Evolutionary conservation across 2,329 filamentous ascomycete species (phyloP), one percentile per base, ranked within the genome.

Genomic region (Colletotrichum sp.): DNA sequence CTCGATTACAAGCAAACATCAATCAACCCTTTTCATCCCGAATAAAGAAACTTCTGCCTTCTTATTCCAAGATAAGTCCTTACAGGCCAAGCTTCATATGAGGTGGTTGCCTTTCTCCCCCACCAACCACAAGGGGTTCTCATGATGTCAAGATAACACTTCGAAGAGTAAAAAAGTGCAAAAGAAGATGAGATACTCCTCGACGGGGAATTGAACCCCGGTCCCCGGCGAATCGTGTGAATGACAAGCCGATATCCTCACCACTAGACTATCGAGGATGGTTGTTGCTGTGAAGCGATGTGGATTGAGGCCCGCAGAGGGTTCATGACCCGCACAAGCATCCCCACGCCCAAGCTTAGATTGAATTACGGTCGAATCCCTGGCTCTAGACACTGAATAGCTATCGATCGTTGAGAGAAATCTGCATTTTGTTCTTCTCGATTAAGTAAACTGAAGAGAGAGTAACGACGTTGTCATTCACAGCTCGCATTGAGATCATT

Each of bases 241-340:
- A 24, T 62, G 63, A 65, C 43, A 65, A 65, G 63, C 63, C 16
- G 63, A 65, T 65, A 65, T 65, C 63, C 63, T 65, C 63, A 65
- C 63, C 63, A 65, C 63, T 65, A 65, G 63, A 65, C 63, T 65
- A 65, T 65, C 63, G 63, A 33, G 63, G 63, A 65, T 34, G 18
- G 0, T 21, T 3, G 12, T 8, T 36, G 18, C 13, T 65, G n/a
- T 34, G 63, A 54, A 54, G 63, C 27, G 27, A 34, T 34, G 63
- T 31, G 29, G 11, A 12, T 27, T 33, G 9, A 51, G 38, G 18
- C 12, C 27, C 38, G 12, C 62, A 54, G 6, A 16, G 43, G 21
- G 18, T 5, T 24, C n/a, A 62, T 62, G 33, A 29, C 15, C 59
- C n/a, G 59, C 59, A 27, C 12, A 15, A 27, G 15, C 21, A 13